A percentile compares a stretch with the other conserved stretches of the same genome.
phyloP scores from a whole-genome alignment of 1,284 basidiomycete genomes.

The Ceratobasidium papillatum region DNA sequence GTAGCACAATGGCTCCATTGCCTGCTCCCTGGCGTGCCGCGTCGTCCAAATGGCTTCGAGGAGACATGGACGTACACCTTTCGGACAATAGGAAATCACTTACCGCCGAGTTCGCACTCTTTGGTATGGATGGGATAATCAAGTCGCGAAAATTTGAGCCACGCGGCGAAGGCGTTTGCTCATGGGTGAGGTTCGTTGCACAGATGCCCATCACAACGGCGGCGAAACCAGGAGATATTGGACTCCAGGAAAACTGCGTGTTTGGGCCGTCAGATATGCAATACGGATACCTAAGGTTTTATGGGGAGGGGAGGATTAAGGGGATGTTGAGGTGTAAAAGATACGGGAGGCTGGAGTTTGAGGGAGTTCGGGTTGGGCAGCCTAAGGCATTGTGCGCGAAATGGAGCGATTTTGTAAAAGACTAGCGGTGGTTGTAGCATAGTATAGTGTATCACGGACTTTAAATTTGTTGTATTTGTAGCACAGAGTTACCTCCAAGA shows the following conservation, averaged over 20 bases:
- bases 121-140: slow-evolving; percentile 29
- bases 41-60: slow-evolving; percentile 34
- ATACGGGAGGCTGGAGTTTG: slow-evolving; percentile 32
- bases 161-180: background rate
- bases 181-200: slow-evolving; percentile 31
- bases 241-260: background rate
- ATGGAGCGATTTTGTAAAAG: slow-evolving; percentile 11
- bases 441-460: background rate
- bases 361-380: background rate
- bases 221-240: background rate
- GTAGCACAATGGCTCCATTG: slow-evolving; percentile 5
- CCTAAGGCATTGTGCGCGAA: background rate
- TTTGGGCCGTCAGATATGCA: slow-evolving; percentile 33
- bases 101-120: slow-evolving; percentile 15
- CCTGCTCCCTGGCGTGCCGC: slow-evolving; percentile 27
- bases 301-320: background rate
- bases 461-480: background rate
- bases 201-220: slow-evolving; percentile 31
- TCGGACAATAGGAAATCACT: slow-evolving; percentile 5
- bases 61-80: slow-evolving; percentile 30
- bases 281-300: slow-evolving; percentile 31
- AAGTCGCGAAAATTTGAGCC: slow-evolving; percentile 16
- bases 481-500: background rate
- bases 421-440: background rate
- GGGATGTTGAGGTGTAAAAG: slow-evolving; percentile 29